These are phyloP conservation scores for Arabis hirsuta DNA, from an alignment of 345 rosid species.

Conservation along the genomic window DNA sequence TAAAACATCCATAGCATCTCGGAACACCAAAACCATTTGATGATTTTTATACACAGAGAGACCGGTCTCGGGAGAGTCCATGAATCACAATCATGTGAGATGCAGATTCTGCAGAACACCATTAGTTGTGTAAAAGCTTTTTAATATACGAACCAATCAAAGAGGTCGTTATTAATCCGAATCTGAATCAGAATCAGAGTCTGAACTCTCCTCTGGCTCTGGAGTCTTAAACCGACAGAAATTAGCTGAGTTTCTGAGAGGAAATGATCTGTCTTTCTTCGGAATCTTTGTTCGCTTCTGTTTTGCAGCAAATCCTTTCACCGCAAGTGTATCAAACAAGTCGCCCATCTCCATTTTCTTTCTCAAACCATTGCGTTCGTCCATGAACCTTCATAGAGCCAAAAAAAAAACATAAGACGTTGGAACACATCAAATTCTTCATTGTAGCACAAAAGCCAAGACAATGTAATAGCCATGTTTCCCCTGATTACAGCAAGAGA, in stretches of 20 bases:
- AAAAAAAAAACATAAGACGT: constrained; percentile 13
- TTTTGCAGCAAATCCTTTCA: constrained; percentile 58
- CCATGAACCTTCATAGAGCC: constrained; percentile 55
- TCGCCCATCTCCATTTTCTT: constrained; percentile 84
- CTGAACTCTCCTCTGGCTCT: constrained; percentile 60
- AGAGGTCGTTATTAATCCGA: constrained; percentile 25
- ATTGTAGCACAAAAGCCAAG: not conserved
- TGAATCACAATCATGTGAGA: constrained; percentile 66
- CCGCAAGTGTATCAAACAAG: constrained; percentile 59
- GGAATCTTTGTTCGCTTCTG: constrained; percentile 58
- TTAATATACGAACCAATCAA: constrained; percentile 8
- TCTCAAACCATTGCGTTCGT: constrained; percentile 48
- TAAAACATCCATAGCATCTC: constrained; percentile 29
- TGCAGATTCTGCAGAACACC: constrained; percentile 50
- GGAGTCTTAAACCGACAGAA: constrained; percentile 51
- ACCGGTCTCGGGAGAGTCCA: constrained; percentile 61
- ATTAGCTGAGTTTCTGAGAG: constrained; percentile 52
- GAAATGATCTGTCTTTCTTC: constrained; percentile 45
- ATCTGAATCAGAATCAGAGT: constrained; percentile 52
- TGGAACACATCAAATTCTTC: constrained; percentile 1
- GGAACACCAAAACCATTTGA: constrained; percentile 21
- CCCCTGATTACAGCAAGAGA: not conserved
- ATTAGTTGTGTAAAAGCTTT: constrained; percentile 1
- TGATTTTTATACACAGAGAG: constrained; percentile 36
- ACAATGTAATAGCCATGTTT: not conserved